Percentiles rank a stretch among this genome's conserved stretches.
Conservation (phyloP, 345 rosid genomes). For the Eucalyptus polybractea region DNA sequence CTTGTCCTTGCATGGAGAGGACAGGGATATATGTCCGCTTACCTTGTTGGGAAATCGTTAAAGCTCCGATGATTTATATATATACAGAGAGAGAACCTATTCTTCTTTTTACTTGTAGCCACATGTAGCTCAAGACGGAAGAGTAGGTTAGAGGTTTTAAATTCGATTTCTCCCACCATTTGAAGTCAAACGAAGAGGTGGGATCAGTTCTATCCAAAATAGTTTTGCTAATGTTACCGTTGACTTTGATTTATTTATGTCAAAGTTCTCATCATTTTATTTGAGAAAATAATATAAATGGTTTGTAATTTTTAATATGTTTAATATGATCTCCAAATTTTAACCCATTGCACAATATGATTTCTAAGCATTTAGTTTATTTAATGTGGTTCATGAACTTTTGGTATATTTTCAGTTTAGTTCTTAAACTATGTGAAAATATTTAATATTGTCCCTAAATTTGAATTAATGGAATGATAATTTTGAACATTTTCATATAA, state of each 20-base stretch:
- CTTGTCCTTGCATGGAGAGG: not conserved
- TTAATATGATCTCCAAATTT: no score
- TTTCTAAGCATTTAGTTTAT: no score
- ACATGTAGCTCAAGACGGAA: not conserved
- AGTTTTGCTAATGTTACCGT: not conserved
- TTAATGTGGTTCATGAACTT: no score
- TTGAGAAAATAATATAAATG: no score
- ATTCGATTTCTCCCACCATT: not conserved
- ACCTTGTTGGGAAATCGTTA: not conserved
- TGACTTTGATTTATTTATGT: not conserved
- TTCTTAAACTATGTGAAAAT: no score
- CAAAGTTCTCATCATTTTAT: no score
- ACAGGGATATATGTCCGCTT: not conserved
- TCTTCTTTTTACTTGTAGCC: not conserved
- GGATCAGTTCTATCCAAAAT: not conserved
- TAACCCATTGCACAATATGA: no score
- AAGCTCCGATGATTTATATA: not conserved
- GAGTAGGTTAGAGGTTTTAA: not conserved
- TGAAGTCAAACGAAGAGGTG: not conserved
- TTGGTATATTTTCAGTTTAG: accelerated
- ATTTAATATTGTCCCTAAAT: no score
- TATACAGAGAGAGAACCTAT: not conserved
- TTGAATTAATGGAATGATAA: no score
- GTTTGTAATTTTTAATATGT: no score
- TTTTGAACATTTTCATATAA: no score